Base-by-base conservation (phyloP, 2,329 filamentous ascomycete genomes). In the Cyphellophora europaea region DNA sequence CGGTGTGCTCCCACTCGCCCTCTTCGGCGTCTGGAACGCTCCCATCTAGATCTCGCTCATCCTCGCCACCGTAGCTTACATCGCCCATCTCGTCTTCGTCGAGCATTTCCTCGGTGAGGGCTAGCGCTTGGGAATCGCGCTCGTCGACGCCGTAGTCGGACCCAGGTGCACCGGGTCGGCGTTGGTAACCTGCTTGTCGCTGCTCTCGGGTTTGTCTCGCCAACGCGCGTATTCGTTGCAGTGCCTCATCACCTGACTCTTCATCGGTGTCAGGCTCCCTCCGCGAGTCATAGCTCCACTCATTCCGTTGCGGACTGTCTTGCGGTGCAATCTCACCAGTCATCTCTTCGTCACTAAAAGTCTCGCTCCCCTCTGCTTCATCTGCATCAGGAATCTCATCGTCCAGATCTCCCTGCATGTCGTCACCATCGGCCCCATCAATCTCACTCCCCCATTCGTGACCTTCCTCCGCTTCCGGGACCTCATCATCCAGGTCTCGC, bases 1-100 rank as follows among this genome's bases (percentile, higher is more conserved):
- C 82, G 6, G 82, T 86, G 53, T 86, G 81, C 62, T 87, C 81
- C 61, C 85, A 86, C 47, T 74, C 72, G 16, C 17, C 53, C 27
- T 53, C 47, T 21, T 59, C 59, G 5, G 69, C 76, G 40, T 82
- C 77, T 13, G 79, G 79, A 21, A 85, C 72, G 40, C 81, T 78
- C 32, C 76, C 78, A 53, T 86, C 81, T 27, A 85, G 64, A 51
- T 86, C 71, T n/a, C 69, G 75, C 33, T 72, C 77, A 42, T 66
- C 63, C 18, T 53, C 55, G 31, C 54, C 55, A 31, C 44, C 37
- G n/a, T 36, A 32, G 11, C 12, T 19, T 11, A 19, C 18, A 19
- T 37, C 17, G n/a, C 19, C 33, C 12, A 45, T 41, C 33, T 53
- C 56, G 19, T 59, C 42, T 16, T 47, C 44, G 14, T 43, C 40